Percentiles rank a stretch among this genome's conserved stretches.
phyloP scores from a whole-genome alignment of 73 alveolate genomes.

The Durusdinium trenchii region DNA sequence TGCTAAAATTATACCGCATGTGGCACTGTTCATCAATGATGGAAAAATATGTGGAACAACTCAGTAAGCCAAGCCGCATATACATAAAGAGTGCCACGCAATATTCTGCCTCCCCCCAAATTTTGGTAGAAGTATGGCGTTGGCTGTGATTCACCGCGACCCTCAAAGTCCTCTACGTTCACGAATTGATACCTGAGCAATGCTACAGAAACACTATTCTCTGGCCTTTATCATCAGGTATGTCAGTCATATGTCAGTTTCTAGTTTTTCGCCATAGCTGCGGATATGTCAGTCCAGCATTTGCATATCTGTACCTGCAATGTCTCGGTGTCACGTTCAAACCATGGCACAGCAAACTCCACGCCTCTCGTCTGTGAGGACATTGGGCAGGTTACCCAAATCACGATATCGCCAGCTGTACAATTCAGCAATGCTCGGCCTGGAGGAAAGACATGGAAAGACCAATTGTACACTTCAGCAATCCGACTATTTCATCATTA shows the following conservation, averaged over 20 bases:
- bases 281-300: constrained; percentile 77
- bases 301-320: constrained; percentile 67
- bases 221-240: not conserved
- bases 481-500: no score
- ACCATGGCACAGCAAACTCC: not conserved
- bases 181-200: constrained; percentile 96
- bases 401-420: constrained; percentile 97
- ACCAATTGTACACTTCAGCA: no score
- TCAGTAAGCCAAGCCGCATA: constrained; percentile 48
- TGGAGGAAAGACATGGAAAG: no score
- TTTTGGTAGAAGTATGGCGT: constrained; percentile 97
- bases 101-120: constrained; percentile 98
- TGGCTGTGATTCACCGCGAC: constrained; percentile 97
- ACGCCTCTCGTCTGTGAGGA: constrained; percentile 89
- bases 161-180: constrained; percentile 97
- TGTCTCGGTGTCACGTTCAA: not conserved
- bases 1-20: not conserved
- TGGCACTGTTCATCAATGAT: not conserved
- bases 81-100: constrained; percentile 97
- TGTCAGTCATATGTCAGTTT: not conserved
- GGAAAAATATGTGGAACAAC: not conserved
- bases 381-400: constrained; percentile 95
- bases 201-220: not conserved
- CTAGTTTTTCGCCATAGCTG: not conserved
- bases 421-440: constrained; percentile 97